Evolutionary conservation across 148 eudicot genomes (phyloP), one percentile per base, ranked within the genome.

Genomic region (Chenopodium suecicum): DNA sequence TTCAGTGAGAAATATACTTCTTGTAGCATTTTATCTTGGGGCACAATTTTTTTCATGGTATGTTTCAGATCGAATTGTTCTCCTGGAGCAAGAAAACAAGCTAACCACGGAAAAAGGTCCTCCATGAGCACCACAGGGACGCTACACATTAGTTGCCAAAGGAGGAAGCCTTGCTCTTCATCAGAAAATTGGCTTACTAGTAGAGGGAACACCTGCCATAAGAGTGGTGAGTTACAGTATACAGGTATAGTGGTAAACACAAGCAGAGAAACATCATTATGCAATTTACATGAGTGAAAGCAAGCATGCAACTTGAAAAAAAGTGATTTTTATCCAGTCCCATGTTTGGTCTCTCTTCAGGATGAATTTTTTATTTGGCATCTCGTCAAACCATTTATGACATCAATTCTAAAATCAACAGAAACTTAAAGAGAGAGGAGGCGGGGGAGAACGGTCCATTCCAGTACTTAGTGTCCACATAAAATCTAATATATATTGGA

Each of bases 91-190:
- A 96, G 91, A 82, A 81, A 88, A 80, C 81, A 78, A 44, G 86
- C 80, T 84, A 94, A 77, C 99, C 99, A 96, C 67, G 95, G 95
- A 64, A 94, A 88, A 62, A 96, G 81, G 13, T 90, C 93, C 79
- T 90, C 90, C 88, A 96, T 82, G 46, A 96, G 85, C 76, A 83
- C 84, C 73, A 91, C 74, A 31, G 99, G 99, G 77, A 92, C 90
- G 84, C 91, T 88, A 78, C 98, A 92, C 78, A 94, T 85, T 74
- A 87, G 88, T 86, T 91, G 92, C 99, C 99, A 94, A 75, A 96
- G 90, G 73, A 96, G 89, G 70, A 89, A 88, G 73, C 94, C 94
- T 83, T 94, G 99, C 83, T 96, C 95, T 68, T 86, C 86, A 13
- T 83, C 83, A 75, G 95, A 85, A 82, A 94, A 90, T 75, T 89